Conservation (phyloP, 352 stramenopile genomes). For the Phytopythium delawarense region DNA sequence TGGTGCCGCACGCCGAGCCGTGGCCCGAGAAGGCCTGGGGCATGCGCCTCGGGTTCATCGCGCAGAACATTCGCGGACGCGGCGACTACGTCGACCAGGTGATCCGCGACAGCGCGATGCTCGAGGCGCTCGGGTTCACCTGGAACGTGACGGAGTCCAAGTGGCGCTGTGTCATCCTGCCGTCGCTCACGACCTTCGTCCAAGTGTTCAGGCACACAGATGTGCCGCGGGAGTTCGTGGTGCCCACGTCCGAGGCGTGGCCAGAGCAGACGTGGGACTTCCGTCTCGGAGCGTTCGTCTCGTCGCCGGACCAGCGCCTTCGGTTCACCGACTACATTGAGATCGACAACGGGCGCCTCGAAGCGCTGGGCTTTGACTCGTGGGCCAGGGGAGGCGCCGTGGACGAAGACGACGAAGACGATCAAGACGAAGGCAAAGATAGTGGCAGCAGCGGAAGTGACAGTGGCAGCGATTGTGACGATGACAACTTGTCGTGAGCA, state of each 20-base stretch:
- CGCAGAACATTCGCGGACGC: conserved; percentile 45
- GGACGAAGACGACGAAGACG: not conserved
- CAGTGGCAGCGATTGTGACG: too few species aligned
- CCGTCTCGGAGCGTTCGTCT: conserved; percentile 32
- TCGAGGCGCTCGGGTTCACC: conserved; percentile 53
- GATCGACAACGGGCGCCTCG: conserved; percentile 40
- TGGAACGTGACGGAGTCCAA: conserved; percentile 41
- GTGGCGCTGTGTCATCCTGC: conserved; percentile 43
- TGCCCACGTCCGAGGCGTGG: conserved; percentile 37
- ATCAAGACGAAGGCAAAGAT: not conserved
- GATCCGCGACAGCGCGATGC: conserved; percentile 31
- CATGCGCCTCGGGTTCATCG: conserved; percentile 45
- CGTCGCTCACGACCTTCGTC: conserved; percentile 42
- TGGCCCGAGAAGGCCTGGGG: conserved; percentile 36
- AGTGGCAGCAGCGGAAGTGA: not conserved
- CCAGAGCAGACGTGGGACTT: conserved; percentile 26
- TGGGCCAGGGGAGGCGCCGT: not conserved
- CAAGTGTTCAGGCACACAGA: conserved; percentile 23
- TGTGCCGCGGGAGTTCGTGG: conserved; percentile 43
- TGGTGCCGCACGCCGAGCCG: conserved; percentile 24
- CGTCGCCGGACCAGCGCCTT: conserved; percentile 15
- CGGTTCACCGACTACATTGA: conserved; percentile 45
- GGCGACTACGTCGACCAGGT: conserved; percentile 48
- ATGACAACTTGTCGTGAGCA: too few species aligned
- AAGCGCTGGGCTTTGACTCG: conserved; percentile 29